Conservation (phyloP, 2,329 filamentous ascomycete species). For the Chrysosporium keratinophilum region DNA sequence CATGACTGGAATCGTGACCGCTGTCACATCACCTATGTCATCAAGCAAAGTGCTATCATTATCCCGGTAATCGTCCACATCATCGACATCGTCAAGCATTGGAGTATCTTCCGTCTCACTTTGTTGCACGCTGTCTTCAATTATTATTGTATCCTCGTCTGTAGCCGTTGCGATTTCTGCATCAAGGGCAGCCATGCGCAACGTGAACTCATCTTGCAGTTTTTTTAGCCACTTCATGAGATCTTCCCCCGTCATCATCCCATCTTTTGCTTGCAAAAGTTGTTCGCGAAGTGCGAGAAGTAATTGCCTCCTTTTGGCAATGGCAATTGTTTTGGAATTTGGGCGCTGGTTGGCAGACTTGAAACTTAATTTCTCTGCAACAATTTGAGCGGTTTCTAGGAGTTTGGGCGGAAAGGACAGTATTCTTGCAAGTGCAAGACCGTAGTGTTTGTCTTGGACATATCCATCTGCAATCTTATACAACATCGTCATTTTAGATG, state of each 20-base stretch:
- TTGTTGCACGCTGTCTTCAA: not conserved
- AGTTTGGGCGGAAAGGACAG: conserved; percentile 61
- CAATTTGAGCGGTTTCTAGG: conserved; percentile 55
- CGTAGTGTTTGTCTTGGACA: conserved; percentile 65
- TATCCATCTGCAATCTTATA: conserved; percentile 70
- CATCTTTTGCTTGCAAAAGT: conserved; percentile 56
- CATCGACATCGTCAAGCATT: not conserved
- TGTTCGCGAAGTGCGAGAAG: conserved; percentile 63
- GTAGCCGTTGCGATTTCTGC: conserved; percentile 20
- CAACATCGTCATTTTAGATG: conserved; percentile 67
- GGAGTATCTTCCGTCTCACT: not conserved
- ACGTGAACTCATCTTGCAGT: conserved; percentile 64
- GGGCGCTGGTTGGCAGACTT: conserved; percentile 50
- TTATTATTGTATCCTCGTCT: not conserved
- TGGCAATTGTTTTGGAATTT: conserved; percentile 47
- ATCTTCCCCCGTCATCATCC: conserved; percentile 53
- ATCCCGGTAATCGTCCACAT: not conserved
- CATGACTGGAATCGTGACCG: not conserved
- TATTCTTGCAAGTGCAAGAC: conserved; percentile 66
- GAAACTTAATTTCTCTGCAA: conserved; percentile 53
- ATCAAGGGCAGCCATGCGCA: conserved; percentile 55
- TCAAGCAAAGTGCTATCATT: not conserved
- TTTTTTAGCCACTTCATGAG: conserved; percentile 54
- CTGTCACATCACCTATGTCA: conserved; percentile 4
- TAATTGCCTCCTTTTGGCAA: conserved; percentile 58